Evolutionary conservation across 495 filamentous ascomycete species (phyloP).

Genomic region (Saxophila tyrrhenica): DNA sequence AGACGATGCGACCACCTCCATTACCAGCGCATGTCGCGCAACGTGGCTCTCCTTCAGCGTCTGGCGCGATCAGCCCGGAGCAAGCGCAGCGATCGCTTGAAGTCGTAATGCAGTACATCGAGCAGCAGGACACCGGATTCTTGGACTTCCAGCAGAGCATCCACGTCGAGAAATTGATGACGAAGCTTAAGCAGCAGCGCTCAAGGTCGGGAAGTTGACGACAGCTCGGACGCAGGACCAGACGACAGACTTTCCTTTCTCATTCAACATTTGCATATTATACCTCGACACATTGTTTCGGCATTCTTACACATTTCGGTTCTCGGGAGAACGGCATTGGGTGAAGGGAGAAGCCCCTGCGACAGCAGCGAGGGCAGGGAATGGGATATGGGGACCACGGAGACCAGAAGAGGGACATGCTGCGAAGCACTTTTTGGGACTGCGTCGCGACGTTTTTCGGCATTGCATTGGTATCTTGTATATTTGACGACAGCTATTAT

Average conservation of each 20-base stretch:
- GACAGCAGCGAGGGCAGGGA: not conserved
- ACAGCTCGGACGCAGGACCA: not conserved
- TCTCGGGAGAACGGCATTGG: not conserved
- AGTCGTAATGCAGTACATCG: constrained; percentile 73
- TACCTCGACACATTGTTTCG: not conserved
- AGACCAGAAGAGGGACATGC: not conserved
- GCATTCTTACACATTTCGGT: not conserved
- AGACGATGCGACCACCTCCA: constrained; percentile 18
- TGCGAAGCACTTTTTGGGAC: not conserved
- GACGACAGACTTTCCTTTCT: not conserved
- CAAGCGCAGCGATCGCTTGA: constrained; percentile 81
- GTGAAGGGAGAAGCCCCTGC: not conserved
- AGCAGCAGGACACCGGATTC: constrained; percentile 55
- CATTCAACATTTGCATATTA: not conserved
- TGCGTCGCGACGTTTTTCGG: not conserved
- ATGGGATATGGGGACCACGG: not conserved
- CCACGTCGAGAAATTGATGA: constrained; percentile 72
- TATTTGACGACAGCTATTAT: not conserved
- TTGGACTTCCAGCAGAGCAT: constrained; percentile 75
- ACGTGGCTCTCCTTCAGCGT: constrained; percentile 8
- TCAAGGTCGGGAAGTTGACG: constrained; percentile 19
- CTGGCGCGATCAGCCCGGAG: constrained; percentile 43
- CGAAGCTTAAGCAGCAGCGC: constrained; percentile 69
- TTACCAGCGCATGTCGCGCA: constrained; percentile 13
- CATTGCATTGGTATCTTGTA: constrained; percentile 1